Percentiles rank a stretch among this genome's conserved stretches.
Evolutionary conservation across 169 alveolate genomes (phyloP).

Genomic region (Pseudocohnilembus persalinus): DNA sequence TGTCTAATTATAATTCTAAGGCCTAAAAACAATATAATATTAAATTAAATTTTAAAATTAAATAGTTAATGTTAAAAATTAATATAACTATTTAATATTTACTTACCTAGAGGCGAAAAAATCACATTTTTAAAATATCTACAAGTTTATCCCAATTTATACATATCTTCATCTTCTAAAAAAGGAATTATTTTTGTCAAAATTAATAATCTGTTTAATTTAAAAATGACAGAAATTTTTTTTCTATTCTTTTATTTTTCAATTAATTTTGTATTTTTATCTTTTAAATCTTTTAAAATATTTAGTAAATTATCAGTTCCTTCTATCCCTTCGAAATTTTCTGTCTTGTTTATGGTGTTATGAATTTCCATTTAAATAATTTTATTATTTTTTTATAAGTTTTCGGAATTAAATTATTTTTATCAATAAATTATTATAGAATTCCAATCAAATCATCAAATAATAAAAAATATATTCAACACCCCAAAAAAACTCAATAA

Average conservation of each 20-base stretch:
- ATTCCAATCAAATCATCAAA: too few species aligned
- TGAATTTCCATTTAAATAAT: not conserved
- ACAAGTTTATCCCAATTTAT: not conserved
- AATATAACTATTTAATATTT: too few species aligned
- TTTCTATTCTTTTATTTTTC: too few species aligned
- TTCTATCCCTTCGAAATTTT: too few species aligned
- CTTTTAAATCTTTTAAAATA: not conserved
- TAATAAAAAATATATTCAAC: not conserved
- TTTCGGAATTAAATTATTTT: too few species aligned
- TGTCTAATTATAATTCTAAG: not conserved
- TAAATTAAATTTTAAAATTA: too few species aligned
- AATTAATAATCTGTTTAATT: not conserved
- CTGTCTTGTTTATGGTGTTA: too few species aligned
- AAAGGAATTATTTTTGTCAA: not conserved
- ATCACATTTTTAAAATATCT: not conserved
- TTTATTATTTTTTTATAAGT: too few species aligned
- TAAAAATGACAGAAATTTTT: not conserved
- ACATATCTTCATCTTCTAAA: not conserved
- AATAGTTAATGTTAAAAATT: not conserved
- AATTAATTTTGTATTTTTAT: too few species aligned
- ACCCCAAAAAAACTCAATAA: not conserved
- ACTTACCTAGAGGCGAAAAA: not conserved
- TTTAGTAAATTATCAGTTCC: too few species aligned
- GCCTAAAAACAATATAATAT: not conserved
- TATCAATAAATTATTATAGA: too few species aligned